phyloP scores from a whole-genome alignment of 305 asterid species.

The Rubia peregrina region DNA sequence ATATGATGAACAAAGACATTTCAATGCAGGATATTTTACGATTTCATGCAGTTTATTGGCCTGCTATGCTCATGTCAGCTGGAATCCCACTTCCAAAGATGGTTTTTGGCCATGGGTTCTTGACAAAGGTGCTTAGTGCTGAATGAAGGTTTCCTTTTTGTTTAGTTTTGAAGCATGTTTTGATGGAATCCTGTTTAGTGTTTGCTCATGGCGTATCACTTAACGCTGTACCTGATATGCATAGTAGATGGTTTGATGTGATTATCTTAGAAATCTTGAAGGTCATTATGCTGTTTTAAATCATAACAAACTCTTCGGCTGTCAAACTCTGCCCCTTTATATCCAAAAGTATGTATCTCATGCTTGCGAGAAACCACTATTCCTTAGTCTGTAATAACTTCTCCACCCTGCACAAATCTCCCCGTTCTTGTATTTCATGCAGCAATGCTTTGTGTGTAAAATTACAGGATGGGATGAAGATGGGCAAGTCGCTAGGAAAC shows the following conservation, averaged over 20 bases:
- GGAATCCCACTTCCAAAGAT: slow-evolving; percentile 73
- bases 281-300: not conserved
- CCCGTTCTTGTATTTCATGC: slow-evolving; percentile 26
- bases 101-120: slow-evolving; percentile 97
- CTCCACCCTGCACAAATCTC: no score
- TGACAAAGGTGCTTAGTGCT: slow-evolving; percentile 68
- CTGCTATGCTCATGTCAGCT: slow-evolving; percentile 98
- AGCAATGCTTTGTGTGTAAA: slow-evolving; percentile 28
- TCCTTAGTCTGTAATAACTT: no score
- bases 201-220: not conserved
- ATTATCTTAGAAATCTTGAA: not conserved
- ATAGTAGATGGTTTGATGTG: not conserved
- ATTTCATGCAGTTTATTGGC: slow-evolving; percentile 99
- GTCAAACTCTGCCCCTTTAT: not conserved
- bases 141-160: not conserved
- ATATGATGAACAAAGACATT: slow-evolving; percentile 2
- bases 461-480: slow-evolving; percentile 88
- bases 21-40: slow-evolving; percentile 80
- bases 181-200: not conserved
- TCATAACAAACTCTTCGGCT: not conserved
- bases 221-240: not conserved
- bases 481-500: slow-evolving; percentile 96
- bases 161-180: slow-evolving; percentile 3
- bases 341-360: no score
- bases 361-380: not conserved